Percentiles rank a stretch among this genome's conserved stretches.
phyloP scores from a whole-genome alignment of 805 yeast species.

The Sugiyamaella mastotermitis region DNA sequence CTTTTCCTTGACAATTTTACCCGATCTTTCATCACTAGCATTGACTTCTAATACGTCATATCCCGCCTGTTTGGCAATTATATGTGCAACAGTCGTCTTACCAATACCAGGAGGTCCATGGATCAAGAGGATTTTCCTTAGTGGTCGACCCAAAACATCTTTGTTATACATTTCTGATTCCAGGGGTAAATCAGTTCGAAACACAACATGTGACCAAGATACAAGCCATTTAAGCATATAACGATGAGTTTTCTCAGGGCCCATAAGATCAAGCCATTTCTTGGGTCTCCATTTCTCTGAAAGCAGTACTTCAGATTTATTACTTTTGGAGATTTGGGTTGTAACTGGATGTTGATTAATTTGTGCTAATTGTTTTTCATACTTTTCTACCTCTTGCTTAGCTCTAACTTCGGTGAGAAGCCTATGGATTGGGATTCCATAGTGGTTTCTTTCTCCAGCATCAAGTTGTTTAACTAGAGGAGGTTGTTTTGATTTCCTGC shows the following conservation, averaged over 20 bases:
- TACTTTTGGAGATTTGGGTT: not conserved
- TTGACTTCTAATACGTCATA: conserved; percentile 78
- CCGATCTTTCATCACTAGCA: conserved; percentile 76
- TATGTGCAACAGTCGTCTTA: conserved; percentile 82
- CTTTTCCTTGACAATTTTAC: conserved; percentile 48
- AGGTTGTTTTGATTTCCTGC: too few relatives aligned
- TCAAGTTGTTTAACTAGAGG: too few relatives aligned
- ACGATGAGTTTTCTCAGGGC: conserved; percentile 62
- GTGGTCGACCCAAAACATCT: conserved; percentile 57
- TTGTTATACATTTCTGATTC: conserved; percentile 5
- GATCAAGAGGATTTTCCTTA: conserved; percentile 58
- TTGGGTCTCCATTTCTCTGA: conserved; percentile 67
- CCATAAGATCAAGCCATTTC: conserved; percentile 58
- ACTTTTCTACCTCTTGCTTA: conserved; percentile 2
- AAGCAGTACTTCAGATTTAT: conserved; percentile 28
- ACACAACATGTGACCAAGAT: conserved; percentile 59
- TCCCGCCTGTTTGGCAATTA: conserved; percentile 75
- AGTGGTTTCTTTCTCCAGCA: conserved; percentile 12
- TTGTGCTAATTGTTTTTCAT: too few relatives aligned
- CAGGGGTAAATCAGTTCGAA: conserved; percentile 34
- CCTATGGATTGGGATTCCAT: conserved; percentile 17
- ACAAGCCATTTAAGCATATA: conserved; percentile 55
- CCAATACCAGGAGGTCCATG: conserved; percentile 96
- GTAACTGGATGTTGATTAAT: not conserved
- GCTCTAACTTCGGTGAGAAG: conserved; percentile 9